Evolutionary conservation across 2,329 filamentous ascomycete species (phyloP), one percentile per base, ranked within the genome.

Genomic region (Berkeleyomyces basicola): DNA sequence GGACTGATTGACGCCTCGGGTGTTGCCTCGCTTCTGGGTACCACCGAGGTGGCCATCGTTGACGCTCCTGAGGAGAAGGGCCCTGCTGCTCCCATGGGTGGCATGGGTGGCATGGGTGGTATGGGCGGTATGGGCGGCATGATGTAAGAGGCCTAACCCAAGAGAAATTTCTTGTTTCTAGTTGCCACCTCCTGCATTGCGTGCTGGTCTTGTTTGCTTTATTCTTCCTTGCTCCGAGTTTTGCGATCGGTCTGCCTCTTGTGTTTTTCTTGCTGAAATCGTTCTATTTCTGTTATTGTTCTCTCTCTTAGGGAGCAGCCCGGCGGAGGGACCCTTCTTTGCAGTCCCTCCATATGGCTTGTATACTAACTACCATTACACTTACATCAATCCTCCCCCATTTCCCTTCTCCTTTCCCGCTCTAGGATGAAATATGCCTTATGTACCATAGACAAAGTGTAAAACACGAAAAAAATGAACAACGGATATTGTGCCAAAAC

Each of bases 31-130:
- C 84, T 99, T 66, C 87, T 99, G 66, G 93, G 93, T 73, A 99
- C 93, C 68, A 99, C 93, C 65, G 93, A 99, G 79, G 93, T 97
- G 64, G 91, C 93, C 68, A 96, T 99, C 67, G 91, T 96, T 60
- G 93, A 99, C 74, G 93, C 92, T 61, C 82, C 89, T 61, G 92
- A 97, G 75, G 91, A 96, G 75, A 96, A 96, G 86, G 82, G 83
- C 70, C 78, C 80, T 65, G 76, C 79, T 59, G 82, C 82, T 59
- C 69, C 72, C 67, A 86, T 85, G 79, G 83, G 83, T 58, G 84
- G 82, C 66, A 84, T 84, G 81, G 83, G 82, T 49, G 83, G 82
- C 68, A 88, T 88, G 85, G 79, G 79, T 33, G 78, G 78, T 57
- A 80, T 79, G 77, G 78, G 77, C 7, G 79, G 80, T 33, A 80